phyloP scores from a whole-genome alignment of 2,329 filamentous ascomycete genomes.

The Fusarium humuli region DNA sequence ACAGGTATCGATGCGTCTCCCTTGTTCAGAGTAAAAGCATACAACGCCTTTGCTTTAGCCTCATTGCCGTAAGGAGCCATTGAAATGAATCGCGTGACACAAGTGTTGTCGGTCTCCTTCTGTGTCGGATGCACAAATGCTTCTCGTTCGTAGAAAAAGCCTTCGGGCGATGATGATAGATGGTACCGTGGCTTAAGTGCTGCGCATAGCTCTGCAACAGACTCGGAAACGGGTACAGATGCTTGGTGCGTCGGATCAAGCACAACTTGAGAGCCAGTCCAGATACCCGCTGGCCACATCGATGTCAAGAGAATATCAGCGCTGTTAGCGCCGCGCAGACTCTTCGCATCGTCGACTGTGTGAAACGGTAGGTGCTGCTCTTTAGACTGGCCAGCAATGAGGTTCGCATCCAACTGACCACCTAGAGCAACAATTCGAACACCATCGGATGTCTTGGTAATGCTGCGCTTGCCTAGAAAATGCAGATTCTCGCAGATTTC shows the following conservation, averaged over 20 bases:
- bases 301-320: conserved; percentile 90
- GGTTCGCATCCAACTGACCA: conserved; percentile 73
- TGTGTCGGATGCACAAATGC: conserved; percentile 80
- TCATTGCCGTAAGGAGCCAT: conserved; percentile 82
- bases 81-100: conserved; percentile 89
- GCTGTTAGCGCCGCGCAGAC: conserved; percentile 78
- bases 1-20: conserved; percentile 72
- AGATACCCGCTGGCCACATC: conserved; percentile 83
- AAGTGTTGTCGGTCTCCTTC: conserved; percentile 61
- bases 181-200: conserved; percentile 92
- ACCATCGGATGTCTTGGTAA: conserved; percentile 89
- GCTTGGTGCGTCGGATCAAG: conserved; percentile 65
- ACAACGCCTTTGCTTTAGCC: conserved; percentile 82
- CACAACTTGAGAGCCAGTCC: conserved; percentile 72
- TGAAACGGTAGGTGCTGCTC: conserved; percentile 84
- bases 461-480: conserved; percentile 87
- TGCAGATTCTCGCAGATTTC: conserved; percentile 90
- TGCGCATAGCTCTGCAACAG: conserved; percentile 81
- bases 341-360: conserved; percentile 79
- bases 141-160: conserved; percentile 88
- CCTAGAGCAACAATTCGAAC: conserved; percentile 89
- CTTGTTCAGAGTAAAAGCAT: conserved; percentile 79
- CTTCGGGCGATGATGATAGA: conserved; percentile 74
- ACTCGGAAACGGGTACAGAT: conserved; percentile 67
- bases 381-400: conserved; percentile 71